A percentile compares a stretch with the other conserved stretches of the same genome.
These are phyloP conservation scores for Fomitopsis pulvina DNA, from an alignment of 768 basidiomycete genomes.

Conservation along the genomic window DNA sequence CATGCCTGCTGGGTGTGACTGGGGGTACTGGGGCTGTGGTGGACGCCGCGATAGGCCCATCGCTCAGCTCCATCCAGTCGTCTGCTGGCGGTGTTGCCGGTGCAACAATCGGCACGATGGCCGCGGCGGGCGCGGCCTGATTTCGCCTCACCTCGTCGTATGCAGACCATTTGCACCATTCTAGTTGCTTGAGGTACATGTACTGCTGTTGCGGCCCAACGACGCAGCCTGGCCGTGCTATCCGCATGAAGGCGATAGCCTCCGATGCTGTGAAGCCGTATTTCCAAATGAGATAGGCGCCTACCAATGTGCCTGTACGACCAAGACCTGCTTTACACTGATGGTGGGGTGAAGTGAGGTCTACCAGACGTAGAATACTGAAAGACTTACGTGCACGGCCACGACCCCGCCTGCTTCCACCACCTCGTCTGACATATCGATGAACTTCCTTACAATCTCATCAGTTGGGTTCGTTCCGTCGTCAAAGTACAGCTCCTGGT, in stretches of 20 bases:
- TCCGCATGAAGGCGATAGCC: slow-evolving; percentile 97
- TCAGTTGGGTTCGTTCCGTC: slow-evolving; percentile 98
- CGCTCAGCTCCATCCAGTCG: slow-evolving; percentile 42
- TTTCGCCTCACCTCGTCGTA: slow-evolving; percentile 66
- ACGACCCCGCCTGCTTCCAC: slow-evolving; percentile 77
- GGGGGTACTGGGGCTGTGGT: slow-evolving; percentile 44
- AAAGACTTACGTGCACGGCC: slow-evolving; percentile 71
- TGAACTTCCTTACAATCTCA: slow-evolving; percentile 89
- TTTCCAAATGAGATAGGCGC: slow-evolving; percentile 98
- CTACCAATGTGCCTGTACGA: slow-evolving; percentile 92
- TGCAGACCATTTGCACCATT: slow-evolving; percentile 93
- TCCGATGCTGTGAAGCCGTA: slow-evolving; percentile 95
- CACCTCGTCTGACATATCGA: slow-evolving; percentile 74
- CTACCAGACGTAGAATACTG: slow-evolving; percentile 1
- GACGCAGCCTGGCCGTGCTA: slow-evolving; percentile 90
- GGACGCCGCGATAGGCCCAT: slow-evolving; percentile 17
- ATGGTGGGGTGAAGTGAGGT: slow-evolving; percentile 10
- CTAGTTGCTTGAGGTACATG: slow-evolving; percentile 89
- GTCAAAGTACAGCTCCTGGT: slow-evolving; percentile 93
- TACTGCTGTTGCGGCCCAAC: slow-evolving; percentile 93
- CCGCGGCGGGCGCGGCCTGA: slow-evolving; percentile 32
- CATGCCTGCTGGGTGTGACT: slow-evolving; percentile 76
- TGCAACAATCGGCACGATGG: slow-evolving; percentile 46
- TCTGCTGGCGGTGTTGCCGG: slow-evolving; percentile 81
- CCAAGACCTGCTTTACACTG: slow-evolving; percentile 97